These are phyloP conservation scores for Panicum hallii DNA, from an alignment of 202 grass and related monocot species.

Conservation along the genomic window DNA sequence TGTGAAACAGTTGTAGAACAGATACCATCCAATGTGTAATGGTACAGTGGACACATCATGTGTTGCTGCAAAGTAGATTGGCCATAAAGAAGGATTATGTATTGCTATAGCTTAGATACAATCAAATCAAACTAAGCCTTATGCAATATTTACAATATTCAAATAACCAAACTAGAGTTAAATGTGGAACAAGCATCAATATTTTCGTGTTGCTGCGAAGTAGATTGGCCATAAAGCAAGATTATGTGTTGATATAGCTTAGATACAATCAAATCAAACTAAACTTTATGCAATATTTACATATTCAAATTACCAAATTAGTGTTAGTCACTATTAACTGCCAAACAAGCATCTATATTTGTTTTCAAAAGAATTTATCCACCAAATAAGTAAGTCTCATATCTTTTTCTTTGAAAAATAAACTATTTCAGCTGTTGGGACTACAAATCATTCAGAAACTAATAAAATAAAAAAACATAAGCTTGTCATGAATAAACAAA, in stretches of 20 bases:
- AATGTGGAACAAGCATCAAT: not conserved
- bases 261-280: not conserved
- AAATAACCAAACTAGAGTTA: no score
- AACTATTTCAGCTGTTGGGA: not conserved
- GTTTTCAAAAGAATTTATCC: not conserved
- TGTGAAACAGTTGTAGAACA: constrained; percentile 4
- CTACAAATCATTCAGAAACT: constrained; percentile 18
- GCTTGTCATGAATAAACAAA: not conserved
- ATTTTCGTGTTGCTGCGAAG: no score
- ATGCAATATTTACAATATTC: no score
- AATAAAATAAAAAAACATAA: no score
- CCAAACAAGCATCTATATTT: not conserved
- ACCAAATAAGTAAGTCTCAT: not conserved
- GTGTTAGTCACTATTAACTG: not conserved
- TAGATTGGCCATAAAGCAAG: no score
- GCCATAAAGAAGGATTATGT: no score
- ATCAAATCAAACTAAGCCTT: no score
- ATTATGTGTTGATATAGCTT: not conserved
- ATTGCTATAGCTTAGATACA: no score
- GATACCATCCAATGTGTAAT: not conserved
- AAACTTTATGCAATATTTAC: constrained; percentile 15
- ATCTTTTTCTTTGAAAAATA: not conserved
- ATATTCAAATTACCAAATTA: not conserved
- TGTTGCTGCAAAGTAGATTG: constrained; percentile 5
- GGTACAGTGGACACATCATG: not conserved